A percentile compares a stretch with the other conserved stretches of the same genome.
phyloP scores from a whole-genome alignment of 768 basidiomycete genomes.

The Leccinellum albellum region DNA sequence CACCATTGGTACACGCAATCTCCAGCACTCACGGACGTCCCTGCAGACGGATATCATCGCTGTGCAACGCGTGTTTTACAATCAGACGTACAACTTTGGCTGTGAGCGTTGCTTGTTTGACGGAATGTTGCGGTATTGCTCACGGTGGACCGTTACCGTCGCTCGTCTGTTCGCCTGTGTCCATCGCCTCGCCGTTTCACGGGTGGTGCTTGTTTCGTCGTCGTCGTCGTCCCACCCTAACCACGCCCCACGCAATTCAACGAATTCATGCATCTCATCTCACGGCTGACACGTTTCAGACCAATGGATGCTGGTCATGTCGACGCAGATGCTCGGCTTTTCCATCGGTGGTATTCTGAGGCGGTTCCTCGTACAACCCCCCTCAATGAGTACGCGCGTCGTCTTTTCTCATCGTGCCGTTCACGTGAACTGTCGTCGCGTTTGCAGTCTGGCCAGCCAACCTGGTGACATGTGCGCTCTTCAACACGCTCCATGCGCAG shows the following conservation, averaged over 20 bases:
- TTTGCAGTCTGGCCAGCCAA: conserved; percentile 71
- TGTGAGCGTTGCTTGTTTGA: conserved; percentile 28
- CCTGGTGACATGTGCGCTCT: conserved; percentile 64
- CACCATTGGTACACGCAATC: not conserved
- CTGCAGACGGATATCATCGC: conserved; percentile 63
- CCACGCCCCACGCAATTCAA: not conserved
- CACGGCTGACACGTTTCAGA: conserved; percentile 29
- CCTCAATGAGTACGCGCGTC: conserved; percentile 54
- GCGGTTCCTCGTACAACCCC: conserved; percentile 62
- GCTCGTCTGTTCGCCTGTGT: too few relatives aligned
- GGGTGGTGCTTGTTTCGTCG: not conserved
- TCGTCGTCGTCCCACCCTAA: not conserved
- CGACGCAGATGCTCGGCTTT: conserved; percentile 67
- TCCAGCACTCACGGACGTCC: not conserved
- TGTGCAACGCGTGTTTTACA: conserved; percentile 69
- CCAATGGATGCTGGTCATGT: conserved; percentile 63
- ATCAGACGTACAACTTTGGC: conserved; percentile 50
- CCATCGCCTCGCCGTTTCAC: not conserved
- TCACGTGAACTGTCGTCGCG: conserved; percentile 23
- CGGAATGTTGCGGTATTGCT: not conserved
- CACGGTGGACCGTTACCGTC: not conserved
- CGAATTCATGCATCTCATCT: not conserved
- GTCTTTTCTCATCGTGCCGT: not conserved
- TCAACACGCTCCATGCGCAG: conserved; percentile 70
- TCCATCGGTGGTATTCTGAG: conserved; percentile 56